phyloP scores from a whole-genome alignment of 2,329 filamentous ascomycete species.

The Scorias spongiosa region DNA sequence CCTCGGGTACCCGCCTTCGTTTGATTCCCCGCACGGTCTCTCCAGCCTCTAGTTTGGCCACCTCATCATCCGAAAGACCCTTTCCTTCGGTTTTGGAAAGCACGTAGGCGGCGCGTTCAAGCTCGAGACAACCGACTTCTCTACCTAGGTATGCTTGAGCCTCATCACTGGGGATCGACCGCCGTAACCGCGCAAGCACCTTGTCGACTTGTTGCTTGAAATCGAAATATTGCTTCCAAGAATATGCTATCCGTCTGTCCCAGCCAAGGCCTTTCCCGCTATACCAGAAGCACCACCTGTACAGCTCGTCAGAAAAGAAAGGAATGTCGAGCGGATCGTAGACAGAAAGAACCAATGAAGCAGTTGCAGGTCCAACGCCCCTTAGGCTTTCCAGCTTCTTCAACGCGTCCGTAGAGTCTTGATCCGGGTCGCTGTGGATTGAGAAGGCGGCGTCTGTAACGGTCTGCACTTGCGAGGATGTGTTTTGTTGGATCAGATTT shows the following conservation, averaged over 20 bases:
- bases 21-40: constrained; percentile 1
- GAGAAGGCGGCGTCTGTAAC: constrained; percentile 40
- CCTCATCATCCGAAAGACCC: constrained; percentile 8
- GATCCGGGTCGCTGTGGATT: constrained; percentile 23
- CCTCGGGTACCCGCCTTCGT: neutral
- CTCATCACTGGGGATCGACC: neutral
- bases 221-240: constrained; percentile 47
- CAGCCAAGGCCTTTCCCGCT: constrained; percentile 24
- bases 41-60: constrained; percentile 19
- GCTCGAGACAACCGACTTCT: neutral
- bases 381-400: constrained; percentile 44
- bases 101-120: neutral
- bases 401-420: constrained; percentile 25
- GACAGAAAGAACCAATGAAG: constrained; percentile 55
- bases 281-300: constrained; percentile 50
- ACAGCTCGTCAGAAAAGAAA: constrained; percentile 72
- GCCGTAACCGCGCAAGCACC: neutral
- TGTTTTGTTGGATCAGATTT: constrained; percentile 42
- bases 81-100: constrained; percentile 3
- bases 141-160: neutral
- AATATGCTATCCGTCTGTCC: constrained; percentile 50
- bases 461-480: constrained; percentile 28
- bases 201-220: neutral
- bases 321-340: constrained; percentile 43
- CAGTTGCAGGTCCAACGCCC: constrained; percentile 67